Evolutionary conservation across 306 rosid species (phyloP).

Genomic region (Clitoria ternatea): DNA sequence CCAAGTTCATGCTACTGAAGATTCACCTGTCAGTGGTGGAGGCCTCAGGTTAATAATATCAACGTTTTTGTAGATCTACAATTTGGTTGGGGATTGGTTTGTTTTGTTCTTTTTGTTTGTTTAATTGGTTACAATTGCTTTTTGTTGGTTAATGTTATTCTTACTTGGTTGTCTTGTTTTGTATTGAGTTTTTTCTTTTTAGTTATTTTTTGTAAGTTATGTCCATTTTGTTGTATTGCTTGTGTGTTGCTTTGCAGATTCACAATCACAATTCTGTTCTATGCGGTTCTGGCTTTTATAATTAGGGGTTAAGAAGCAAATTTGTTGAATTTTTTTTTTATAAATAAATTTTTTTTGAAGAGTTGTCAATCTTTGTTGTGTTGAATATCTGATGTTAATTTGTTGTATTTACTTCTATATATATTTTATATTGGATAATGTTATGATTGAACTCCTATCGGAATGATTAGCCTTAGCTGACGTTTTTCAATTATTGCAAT

Average conservation of each 20-base stretch:
- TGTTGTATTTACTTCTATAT: background rate
- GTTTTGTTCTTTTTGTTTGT: constrained; percentile 9
- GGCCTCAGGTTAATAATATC: constrained; percentile 67
- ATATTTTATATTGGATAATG: background rate
- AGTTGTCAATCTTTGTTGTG: constrained; percentile 2
- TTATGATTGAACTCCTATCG: background rate
- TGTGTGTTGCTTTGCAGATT: constrained; percentile 8
- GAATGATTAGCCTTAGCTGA: background rate
- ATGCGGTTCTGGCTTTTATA: constrained; percentile 2
- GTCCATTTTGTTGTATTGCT: background rate
- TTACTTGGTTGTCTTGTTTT: constrained; percentile 20
- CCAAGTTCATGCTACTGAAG: constrained; percentile 83
- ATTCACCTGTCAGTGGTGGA: constrained; percentile 91
- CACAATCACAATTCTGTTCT: background rate
- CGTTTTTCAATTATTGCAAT: background rate
- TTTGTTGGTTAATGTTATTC: constrained; percentile 8
- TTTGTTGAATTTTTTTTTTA: background rate
- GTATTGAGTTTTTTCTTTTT: constrained; percentile 9
- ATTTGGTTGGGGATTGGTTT: background rate
- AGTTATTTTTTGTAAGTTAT: background rate
- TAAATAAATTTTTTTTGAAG: background rate
- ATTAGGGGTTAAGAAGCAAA: background rate
- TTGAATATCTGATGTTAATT: background rate
- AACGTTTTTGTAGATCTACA: constrained; percentile 16
- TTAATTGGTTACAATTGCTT: background rate